Percentiles rank a stretch among this genome's conserved stretches.
phyloP scores from a whole-genome alignment of 345 rosid species.

The Pugionium cornutum region DNA sequence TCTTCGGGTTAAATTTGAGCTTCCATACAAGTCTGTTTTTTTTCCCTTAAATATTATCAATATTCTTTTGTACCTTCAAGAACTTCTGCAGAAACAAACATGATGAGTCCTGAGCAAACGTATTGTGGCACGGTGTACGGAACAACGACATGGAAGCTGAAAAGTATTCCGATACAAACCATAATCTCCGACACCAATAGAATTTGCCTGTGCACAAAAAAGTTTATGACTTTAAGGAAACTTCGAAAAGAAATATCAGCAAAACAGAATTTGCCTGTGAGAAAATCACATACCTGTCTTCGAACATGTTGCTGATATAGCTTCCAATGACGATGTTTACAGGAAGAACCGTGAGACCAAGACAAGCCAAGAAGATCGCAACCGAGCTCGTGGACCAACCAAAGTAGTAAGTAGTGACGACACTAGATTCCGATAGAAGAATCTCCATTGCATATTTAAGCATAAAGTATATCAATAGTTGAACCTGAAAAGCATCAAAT shows the following conservation, averaged over 20 bases:
- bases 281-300: slow-evolving; percentile 76
- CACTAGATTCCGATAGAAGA: slow-evolving; percentile 93
- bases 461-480: slow-evolving; percentile 91
- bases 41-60: neutral
- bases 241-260: neutral
- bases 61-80: slow-evolving; percentile 67
- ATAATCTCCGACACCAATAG: slow-evolving; percentile 82
- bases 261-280: slow-evolving; percentile 2
- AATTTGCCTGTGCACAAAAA: slow-evolving; percentile 65
- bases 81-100: slow-evolving; percentile 95
- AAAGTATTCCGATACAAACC: slow-evolving; percentile 79
- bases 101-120: slow-evolving; percentile 84
- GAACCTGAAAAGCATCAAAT: slow-evolving; percentile 57
- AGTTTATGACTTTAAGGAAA: slow-evolving; percentile 10
- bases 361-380: slow-evolving; percentile 80
- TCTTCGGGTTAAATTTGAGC: neutral
- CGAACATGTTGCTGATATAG: slow-evolving; percentile 96
- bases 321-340: slow-evolving; percentile 85
- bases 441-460: slow-evolving; percentile 94
- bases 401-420: slow-evolving; percentile 78
- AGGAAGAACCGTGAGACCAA: slow-evolving; percentile 95
- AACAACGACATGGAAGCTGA: slow-evolving; percentile 71
- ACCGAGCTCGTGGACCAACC: slow-evolving; percentile 79
- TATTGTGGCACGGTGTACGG: slow-evolving; percentile 82
- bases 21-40: neutral